Evolutionary conservation across 1,284 basidiomycete species (phyloP).

Genomic region (Ustilago esculenta): DNA sequence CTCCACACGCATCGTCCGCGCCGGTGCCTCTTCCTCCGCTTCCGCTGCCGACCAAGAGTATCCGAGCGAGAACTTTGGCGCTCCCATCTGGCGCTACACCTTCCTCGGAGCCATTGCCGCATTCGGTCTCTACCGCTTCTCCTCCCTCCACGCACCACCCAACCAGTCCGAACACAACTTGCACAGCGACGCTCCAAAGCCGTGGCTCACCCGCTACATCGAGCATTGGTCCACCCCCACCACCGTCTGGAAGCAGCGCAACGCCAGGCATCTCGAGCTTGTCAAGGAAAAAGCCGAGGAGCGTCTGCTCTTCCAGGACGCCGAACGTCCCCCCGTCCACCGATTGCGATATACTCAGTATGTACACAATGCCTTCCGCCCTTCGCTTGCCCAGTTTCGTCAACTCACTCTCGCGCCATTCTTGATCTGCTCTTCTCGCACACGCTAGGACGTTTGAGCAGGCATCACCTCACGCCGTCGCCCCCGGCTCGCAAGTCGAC

Average conservation of each 20-base stretch:
- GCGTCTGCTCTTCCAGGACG: constrained; percentile 56
- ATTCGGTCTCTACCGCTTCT: constrained; percentile 53
- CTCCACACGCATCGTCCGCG: constrained; percentile 35
- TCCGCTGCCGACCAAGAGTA: constrained; percentile 36
- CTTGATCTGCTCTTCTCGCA: background rate
- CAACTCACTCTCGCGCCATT: background rate
- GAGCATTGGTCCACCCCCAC: constrained; percentile 50
- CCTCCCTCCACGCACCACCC: constrained; percentile 48
- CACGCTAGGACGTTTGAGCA: constrained; percentile 53
- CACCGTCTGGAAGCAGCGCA: constrained; percentile 50
- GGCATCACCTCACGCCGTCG: constrained; percentile 58
- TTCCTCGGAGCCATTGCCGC: constrained; percentile 43
- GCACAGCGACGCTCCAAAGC: constrained; percentile 42
- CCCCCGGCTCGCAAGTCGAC: constrained; percentile 53
- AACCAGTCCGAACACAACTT: constrained; percentile 53
- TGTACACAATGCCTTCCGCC: constrained; percentile 16
- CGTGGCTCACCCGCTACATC: constrained; percentile 62
- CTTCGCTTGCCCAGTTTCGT: background rate
- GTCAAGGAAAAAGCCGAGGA: constrained; percentile 54
- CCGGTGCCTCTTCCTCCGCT: constrained; percentile 27
- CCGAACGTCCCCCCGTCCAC: constrained; percentile 58
- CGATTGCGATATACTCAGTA: constrained; percentile 53
- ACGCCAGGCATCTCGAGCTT: constrained; percentile 49
- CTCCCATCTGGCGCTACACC: constrained; percentile 59
- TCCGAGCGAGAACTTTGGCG: constrained; percentile 45